Evolutionary conservation across 768 basidiomycete species (phyloP), one percentile per base, ranked within the genome.

Genomic region (Auricularia heimuer): DNA sequence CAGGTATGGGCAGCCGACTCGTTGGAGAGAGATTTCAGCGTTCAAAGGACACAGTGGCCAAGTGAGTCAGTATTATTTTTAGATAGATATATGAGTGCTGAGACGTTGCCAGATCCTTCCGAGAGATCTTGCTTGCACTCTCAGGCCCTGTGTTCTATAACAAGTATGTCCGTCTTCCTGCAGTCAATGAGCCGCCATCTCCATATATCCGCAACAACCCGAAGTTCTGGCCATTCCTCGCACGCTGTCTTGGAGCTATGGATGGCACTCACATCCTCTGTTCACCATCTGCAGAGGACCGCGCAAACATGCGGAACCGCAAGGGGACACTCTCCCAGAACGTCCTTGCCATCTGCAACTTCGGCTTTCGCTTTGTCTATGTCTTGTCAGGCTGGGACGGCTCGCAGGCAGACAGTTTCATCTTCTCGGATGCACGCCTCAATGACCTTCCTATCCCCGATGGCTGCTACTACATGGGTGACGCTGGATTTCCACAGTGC

Each of bases 341-440:
- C 64, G 69, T 68, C 14, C 71, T 81, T 7, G 76, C 77, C 14
- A 70, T 64, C 2, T 77, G 74, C 60, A 61, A 35, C 0, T 79
- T 79, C 62, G 61, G 71, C 37, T 62, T 80, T 35, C 44, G 63
- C 1, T 80, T 81, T 62, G 67, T 70, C 4, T 81, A 80, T 67
- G 54, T 78, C 4, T 66, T 77, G 3, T 74, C 71, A 64, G 77
- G 79, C 1, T 80, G 76, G 75, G 79, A 82, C 51, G 79, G 79
- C 0, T 75, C 73, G 42, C 71, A 71, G 3, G 70, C 77, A 3
- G 77, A 81, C 73, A 68, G 72, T 16, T 65, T 67, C 0, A 70
- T 79, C 21, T 80, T 70, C 68, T 44, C 71, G 3, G 60, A 75
- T 69, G 73, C 76, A 3, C 68, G 68, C 2, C 1, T 65, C 1